Base-by-base conservation (phyloP, 306 rosid species). In the Canavalia ensiformis region DNA sequence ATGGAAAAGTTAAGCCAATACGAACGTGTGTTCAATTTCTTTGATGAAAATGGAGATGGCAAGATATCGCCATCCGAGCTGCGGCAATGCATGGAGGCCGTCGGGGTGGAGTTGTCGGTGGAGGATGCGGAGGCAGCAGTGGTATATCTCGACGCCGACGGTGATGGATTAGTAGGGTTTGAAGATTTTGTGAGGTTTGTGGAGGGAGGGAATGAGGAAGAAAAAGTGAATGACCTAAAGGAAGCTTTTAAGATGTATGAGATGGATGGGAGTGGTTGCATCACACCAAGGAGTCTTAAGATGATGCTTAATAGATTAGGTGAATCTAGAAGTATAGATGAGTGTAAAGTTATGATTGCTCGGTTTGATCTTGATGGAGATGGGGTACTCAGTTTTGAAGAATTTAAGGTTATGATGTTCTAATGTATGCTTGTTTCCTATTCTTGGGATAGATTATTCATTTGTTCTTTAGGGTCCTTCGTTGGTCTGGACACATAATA, bases 201-300 rank as follows among this genome's bases (percentile, higher is more conserved):
- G 50, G 98, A 94, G 41, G 97, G 82, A 52, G 96, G 86, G 9
- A 55, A 81, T 5, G 97, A 90, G 76, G 97, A 94, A 71, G 97
- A 92, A 83, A 94, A 88, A 55, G 85, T 88, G 76, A 84, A 46
- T 6, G 90, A 88, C 60, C 51, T 92, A 45, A 88, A 4, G 65
- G 97, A 88, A 66, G 97, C 97, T 25, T 94, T 94, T 75, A 90
- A 87, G 81, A 80, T 91, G 92, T 94, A 94, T 76, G 98, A 87
- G 65, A 83, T 88, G 97, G 97, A 94, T 10, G 94, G 89, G 0
- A 35, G 89, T 84, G 94, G 92, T 4, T 85, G 87, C 52, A 94
- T 94, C 34, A 92, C 97, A 2, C 92, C 97, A 0, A 90, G 86
- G 74, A 91, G 97, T 70, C 90, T 94, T 11, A 85, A 87, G 81